Evolutionary conservation across 208 protist species (phyloP).

Genomic region (Trypanosoma scelopori): DNA sequence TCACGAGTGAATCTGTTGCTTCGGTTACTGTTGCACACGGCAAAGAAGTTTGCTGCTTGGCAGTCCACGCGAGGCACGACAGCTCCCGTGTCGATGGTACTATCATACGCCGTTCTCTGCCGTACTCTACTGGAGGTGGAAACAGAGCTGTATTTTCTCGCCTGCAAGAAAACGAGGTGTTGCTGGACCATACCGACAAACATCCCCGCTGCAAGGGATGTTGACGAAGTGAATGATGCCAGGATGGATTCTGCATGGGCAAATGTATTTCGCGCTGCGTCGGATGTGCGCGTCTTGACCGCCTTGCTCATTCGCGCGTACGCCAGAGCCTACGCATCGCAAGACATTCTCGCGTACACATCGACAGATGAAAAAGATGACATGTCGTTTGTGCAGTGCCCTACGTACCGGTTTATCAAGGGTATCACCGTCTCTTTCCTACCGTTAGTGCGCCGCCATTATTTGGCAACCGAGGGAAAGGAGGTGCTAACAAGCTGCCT

Average conservation of each 20-base stretch:
- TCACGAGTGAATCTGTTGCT: constrained; percentile 4
- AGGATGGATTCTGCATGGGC: constrained; percentile 6
- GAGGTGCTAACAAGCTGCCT: constrained; percentile 15
- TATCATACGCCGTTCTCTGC: constrained; percentile 18
- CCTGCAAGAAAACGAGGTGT: constrained; percentile 1
- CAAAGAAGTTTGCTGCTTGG: background rate
- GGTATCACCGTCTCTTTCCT: constrained; percentile 34
- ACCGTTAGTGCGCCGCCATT: constrained; percentile 51
- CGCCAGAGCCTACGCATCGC: constrained; percentile 1
- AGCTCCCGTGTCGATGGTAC: background rate
- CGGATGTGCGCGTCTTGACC: constrained; percentile 13
- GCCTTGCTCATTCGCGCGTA: constrained; percentile 15
- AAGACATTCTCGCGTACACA: background rate
- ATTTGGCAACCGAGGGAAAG: constrained; percentile 28
- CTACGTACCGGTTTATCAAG: constrained; percentile 24
- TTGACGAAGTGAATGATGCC: background rate
- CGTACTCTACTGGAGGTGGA: constrained; percentile 27
- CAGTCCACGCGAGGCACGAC: background rate
- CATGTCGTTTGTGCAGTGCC: constrained; percentile 7
- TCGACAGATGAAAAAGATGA: background rate
- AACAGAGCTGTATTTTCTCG: constrained; percentile 26
- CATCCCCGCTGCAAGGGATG: background rate
- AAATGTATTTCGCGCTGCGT: background rate
- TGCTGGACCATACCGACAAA: constrained; percentile 13
- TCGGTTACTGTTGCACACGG: background rate